Evolutionary conservation across 106 monocot species (phyloP).

Genomic region (Chionographis japonica): DNA sequence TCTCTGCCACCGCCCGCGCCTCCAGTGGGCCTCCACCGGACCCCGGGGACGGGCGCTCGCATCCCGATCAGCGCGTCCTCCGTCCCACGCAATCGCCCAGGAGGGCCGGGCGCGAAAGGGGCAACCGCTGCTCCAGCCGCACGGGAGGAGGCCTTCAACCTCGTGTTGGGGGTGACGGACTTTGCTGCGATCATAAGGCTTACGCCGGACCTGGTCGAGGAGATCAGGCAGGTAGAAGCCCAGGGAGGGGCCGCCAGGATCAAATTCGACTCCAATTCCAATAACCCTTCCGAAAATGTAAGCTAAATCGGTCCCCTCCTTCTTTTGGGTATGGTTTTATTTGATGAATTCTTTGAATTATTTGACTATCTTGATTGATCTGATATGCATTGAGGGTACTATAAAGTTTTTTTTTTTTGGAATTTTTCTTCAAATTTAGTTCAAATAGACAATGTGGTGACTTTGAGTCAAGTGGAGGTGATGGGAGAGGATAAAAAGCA

Average conservation of each 20-base stretch:
- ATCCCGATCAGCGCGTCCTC: slow-evolving; percentile 1
- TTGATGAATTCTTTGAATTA: background rate
- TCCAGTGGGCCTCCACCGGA: slow-evolving; percentile 17
- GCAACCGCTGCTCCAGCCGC: slow-evolving; percentile 6
- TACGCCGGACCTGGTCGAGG: slow-evolving; percentile 78
- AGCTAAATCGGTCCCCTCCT: slow-evolving; percentile 6
- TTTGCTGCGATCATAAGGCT: slow-evolving; percentile 82
- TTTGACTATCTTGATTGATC: background rate
- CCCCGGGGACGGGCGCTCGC: slow-evolving; percentile 8
- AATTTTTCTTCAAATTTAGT: no score
- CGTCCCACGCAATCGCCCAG: background rate
- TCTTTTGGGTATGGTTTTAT: background rate
- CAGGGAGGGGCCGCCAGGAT: slow-evolving; percentile 63
- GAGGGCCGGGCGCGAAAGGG: background rate
- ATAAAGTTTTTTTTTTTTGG: no score
- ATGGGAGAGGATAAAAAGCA: no score
- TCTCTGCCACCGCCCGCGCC: slow-evolving; percentile 13
- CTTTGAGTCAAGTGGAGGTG: no score
- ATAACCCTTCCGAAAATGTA: slow-evolving; percentile 58
- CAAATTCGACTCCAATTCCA: slow-evolving; percentile 69
- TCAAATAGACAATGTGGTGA: no score
- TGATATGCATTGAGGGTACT: no score
- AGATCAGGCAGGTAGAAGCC: slow-evolving; percentile 73
- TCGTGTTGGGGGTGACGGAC: slow-evolving; percentile 38
- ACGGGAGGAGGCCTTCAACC: slow-evolving; percentile 65